phyloP scores from a whole-genome alignment of 2,329 filamentous ascomycete genomes.

The Fusarium setosum region DNA sequence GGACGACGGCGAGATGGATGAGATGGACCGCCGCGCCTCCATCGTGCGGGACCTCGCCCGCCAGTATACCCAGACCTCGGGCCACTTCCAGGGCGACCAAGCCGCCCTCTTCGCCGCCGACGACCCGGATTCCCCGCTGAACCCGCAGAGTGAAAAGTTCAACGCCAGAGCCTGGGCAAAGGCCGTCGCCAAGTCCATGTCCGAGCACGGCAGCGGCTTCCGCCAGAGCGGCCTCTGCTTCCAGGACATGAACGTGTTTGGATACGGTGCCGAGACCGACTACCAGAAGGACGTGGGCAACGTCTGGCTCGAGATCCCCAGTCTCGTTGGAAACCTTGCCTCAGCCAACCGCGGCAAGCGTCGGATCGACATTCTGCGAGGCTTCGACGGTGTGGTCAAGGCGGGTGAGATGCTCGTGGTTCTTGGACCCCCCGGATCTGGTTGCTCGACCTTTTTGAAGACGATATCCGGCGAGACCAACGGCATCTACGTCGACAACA shows the following conservation, averaged over 20 bases:
- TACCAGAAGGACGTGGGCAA: constrained; percentile 58
- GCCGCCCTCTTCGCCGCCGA: constrained; percentile 28
- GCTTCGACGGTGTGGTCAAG: constrained; percentile 72
- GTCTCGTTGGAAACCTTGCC: constrained; percentile 3
- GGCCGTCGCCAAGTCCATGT: constrained; percentile 38
- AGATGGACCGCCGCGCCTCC: constrained; percentile 32
- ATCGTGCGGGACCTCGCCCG: constrained; percentile 35
- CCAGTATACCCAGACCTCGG: constrained; percentile 27
- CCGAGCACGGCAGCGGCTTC: constrained; percentile 41
- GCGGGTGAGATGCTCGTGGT: constrained; percentile 79
- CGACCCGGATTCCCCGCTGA: constrained; percentile 55
- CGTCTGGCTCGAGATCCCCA: constrained; percentile 44
- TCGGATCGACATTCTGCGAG: constrained; percentile 62
- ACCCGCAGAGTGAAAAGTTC: constrained; percentile 62
- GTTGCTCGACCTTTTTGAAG: constrained; percentile 84
- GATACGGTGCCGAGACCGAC: constrained; percentile 60
- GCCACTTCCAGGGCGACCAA: constrained; percentile 21
- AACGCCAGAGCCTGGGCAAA: constrained; percentile 55
- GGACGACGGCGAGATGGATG: constrained; percentile 21
- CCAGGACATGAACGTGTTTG: constrained; percentile 56
- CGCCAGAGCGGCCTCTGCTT: constrained; percentile 52
- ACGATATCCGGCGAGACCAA: constrained; percentile 83
- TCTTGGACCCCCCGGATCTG: constrained; percentile 73
- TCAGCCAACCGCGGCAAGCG: constrained; percentile 19
- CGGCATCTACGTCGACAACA: constrained; percentile 75